Percentiles rank a stretch among this genome's conserved stretches.
Conservation (phyloP, 2,329 filamentous ascomycete genomes). For the Phoma sp. region DNA sequence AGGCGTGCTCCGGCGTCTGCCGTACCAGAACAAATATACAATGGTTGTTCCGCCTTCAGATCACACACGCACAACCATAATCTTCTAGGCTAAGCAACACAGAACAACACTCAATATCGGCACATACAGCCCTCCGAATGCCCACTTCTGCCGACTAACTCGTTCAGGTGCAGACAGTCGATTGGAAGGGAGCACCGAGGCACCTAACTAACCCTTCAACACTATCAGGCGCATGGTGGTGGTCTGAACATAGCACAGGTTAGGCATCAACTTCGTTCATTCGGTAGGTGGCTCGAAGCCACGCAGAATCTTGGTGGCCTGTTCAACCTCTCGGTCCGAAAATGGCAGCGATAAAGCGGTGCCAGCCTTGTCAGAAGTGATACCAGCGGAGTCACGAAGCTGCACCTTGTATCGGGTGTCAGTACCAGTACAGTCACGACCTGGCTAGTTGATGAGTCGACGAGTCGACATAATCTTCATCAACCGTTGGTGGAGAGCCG, state of each 20-base stretch:
- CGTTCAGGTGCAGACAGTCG: neutral
- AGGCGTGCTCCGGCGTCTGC: conserved; percentile 8
- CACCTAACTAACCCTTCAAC: neutral
- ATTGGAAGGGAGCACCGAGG: too few species aligned
- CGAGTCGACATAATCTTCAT: too few species aligned
- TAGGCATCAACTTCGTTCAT: neutral
- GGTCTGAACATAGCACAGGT: neutral
- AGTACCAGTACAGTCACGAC: neutral
- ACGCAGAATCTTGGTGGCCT: neutral
- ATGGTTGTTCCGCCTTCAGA: neutral
- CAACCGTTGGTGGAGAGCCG: conserved; percentile 3
- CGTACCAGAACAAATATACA: conserved; percentile 1
- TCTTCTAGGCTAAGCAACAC: neutral
- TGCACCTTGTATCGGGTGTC: neutral
- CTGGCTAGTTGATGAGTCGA: too few species aligned
- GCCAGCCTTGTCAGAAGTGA: neutral
- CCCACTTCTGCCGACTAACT: neutral
- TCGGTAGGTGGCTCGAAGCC: conserved; percentile 1
- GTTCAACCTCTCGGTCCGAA: too few species aligned
- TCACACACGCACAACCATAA: neutral
- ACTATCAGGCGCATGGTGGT: too few species aligned
- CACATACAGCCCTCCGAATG: neutral
- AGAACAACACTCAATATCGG: neutral
- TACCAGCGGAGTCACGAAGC: neutral
- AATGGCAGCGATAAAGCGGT: too few species aligned